Percentiles rank a stretch among this genome's conserved stretches.
These are phyloP conservation scores for Mucor saturninus DNA, from an alignment of 371 early-diverging fungal genomes.

Conservation along the genomic window DNA sequence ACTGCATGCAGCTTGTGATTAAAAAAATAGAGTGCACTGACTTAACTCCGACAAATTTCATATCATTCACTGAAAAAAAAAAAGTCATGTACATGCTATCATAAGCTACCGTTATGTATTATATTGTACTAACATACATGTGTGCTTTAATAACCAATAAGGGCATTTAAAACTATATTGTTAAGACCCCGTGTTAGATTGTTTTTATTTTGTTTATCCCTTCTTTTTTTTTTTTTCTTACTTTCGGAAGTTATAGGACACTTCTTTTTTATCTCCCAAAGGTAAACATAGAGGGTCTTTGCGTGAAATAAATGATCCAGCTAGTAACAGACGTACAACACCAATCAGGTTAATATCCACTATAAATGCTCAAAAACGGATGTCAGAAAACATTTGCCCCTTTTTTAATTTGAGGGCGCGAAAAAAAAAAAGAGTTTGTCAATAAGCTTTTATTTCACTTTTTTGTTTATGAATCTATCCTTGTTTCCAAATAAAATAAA, in stretches of 20 bases:
- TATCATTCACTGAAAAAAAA: background rate
- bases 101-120: no score
- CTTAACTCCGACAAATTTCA: constrained; percentile 6
- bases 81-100: background rate
- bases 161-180: background rate
- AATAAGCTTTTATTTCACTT: background rate
- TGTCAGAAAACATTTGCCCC: no score
- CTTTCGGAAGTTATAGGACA: constrained; percentile 3
- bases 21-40: background rate
- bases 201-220: constrained; percentile 6
- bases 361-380: no score
- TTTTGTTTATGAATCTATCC: background rate
- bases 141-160: background rate
- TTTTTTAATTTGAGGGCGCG: no score
- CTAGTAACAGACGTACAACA: no score
- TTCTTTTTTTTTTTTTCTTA: background rate
- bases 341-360: no score
- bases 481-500: background rate
- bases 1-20: constrained; percentile 7
- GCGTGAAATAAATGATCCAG: no score
- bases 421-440: no score
- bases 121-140: constrained; percentile 1
- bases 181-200: background rate
- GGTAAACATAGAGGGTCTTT: background rate
- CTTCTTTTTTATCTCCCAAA: background rate